phyloP scores from a whole-genome alignment of 2,329 filamentous ascomycete species.

The Ilyonectria sp. region DNA sequence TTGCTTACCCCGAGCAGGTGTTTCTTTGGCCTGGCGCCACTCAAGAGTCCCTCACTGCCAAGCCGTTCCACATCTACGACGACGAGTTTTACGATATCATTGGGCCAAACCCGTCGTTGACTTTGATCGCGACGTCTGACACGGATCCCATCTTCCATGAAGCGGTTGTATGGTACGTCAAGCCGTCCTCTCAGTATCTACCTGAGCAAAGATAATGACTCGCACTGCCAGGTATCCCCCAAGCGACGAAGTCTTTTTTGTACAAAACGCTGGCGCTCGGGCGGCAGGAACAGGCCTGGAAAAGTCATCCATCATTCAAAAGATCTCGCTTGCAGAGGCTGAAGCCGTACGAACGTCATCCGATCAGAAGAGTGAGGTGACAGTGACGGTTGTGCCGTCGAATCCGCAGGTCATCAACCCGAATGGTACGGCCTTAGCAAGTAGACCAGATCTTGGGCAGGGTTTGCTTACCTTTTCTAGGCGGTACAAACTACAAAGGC shows the following conservation, averaged over 20 bases:
- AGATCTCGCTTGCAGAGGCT: constrained; percentile 63
- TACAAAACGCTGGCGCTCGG: constrained; percentile 64
- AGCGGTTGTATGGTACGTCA: constrained; percentile 64
- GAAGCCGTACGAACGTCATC: constrained; percentile 44
- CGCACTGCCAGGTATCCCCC: constrained; percentile 51
- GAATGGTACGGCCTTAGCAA: constrained; percentile 56
- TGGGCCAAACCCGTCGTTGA: constrained; percentile 64
- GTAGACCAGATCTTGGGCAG: not conserved
- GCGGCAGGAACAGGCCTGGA: constrained; percentile 65
- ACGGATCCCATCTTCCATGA: constrained; percentile 68
- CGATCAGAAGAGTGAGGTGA: constrained; percentile 51
- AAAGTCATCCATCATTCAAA: constrained; percentile 66
- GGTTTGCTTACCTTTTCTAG: constrained; percentile 44
- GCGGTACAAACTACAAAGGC: constrained; percentile 65
- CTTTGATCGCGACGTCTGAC: constrained; percentile 62
- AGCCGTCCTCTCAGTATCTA: not conserved
- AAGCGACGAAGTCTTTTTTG: constrained; percentile 69
- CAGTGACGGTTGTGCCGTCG: constrained; percentile 59
- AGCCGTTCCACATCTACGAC: constrained; percentile 59
- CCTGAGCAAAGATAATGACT: no score
- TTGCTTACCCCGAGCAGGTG: not conserved
- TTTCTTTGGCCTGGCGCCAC: constrained; percentile 46
- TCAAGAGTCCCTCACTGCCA: constrained; percentile 35
- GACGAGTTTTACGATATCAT: constrained; percentile 67
- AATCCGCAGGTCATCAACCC: constrained; percentile 64